Evolutionary conservation across 371 early-diverging fungal species (phyloP).

Genomic region (Conidiobolus incongruus): DNA sequence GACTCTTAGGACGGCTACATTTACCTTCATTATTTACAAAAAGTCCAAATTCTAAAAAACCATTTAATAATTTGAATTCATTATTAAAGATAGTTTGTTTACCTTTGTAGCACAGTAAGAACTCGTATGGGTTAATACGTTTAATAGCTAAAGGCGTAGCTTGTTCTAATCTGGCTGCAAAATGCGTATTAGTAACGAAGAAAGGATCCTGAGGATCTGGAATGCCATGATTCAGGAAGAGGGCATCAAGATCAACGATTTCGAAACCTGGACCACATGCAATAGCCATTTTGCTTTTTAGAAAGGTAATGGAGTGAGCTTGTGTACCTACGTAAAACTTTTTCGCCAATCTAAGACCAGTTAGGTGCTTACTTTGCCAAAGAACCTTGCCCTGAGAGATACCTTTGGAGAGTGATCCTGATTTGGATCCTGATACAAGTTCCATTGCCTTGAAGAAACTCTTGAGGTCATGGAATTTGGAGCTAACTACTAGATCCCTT

Average conservation of each 20-base stretch:
- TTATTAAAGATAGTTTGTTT: slow-evolving; percentile 1
- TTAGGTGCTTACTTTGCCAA: background rate
- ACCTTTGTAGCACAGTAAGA: slow-evolving; percentile 74
- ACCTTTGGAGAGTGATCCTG: no score
- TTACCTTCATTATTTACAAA: slow-evolving; percentile 70
- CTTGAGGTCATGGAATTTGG: background rate
- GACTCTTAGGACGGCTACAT: slow-evolving; percentile 30
- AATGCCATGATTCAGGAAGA: slow-evolving; percentile 32
- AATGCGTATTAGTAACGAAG: slow-evolving; percentile 23
- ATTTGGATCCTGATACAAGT: background rate
- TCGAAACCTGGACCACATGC: slow-evolving; percentile 82
- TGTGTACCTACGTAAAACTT: slow-evolving; percentile 80
- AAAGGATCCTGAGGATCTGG: slow-evolving; percentile 51
- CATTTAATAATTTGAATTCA: background rate
- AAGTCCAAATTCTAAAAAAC: slow-evolving; percentile 51
- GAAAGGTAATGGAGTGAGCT: slow-evolving; percentile 45
- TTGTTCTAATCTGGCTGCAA: slow-evolving; percentile 47
- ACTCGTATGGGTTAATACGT: slow-evolving; percentile 43
- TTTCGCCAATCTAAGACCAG: slow-evolving; percentile 5
- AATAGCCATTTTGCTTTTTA: slow-evolving; percentile 58
- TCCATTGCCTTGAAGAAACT: slow-evolving; percentile 2
- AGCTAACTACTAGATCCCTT: background rate
- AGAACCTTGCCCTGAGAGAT: background rate
- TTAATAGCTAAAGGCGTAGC: slow-evolving; percentile 61
- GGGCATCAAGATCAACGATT: slow-evolving; percentile 58